Evolutionary conservation across 305 asterid genomes (phyloP).

Genomic region (Coffea humblotiana): DNA sequence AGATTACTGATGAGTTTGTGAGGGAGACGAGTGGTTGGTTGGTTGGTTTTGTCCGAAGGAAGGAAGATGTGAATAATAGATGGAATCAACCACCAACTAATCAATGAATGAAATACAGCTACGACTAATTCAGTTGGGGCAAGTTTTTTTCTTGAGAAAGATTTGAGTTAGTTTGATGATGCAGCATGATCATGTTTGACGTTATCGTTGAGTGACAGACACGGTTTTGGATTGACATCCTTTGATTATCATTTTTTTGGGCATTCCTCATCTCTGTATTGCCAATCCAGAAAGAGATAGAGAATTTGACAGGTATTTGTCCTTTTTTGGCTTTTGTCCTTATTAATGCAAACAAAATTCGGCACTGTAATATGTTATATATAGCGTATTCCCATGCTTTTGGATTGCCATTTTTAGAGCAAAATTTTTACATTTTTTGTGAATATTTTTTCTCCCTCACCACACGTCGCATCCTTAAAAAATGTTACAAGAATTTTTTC

Average conservation of each 20-base stretch:
- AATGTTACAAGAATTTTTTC: too few relatives aligned
- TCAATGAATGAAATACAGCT: not conserved
- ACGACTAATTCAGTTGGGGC: not conserved
- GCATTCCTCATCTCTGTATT: not conserved
- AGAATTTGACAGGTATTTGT: not conserved
- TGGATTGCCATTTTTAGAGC: too few relatives aligned
- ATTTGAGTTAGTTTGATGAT: slow-evolving; percentile 12
- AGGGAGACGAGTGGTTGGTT: not conserved
- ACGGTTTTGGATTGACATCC: slow-evolving; percentile 40
- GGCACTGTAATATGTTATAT: not conserved
- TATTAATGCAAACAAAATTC: slow-evolving; percentile 10
- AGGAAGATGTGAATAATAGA: slow-evolving; percentile 5
- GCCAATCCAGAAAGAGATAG: not conserved
- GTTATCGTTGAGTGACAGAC: slow-evolving; percentile 40
- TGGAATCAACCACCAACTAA: slow-evolving; percentile 2
- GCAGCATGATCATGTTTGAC: slow-evolving; percentile 35
- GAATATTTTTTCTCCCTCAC: too few relatives aligned
- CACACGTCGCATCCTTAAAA: too few relatives aligned
- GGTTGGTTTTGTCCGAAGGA: not conserved
- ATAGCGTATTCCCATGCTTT: not conserved
- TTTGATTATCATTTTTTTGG: not conserved
- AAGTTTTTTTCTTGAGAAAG: not conserved
- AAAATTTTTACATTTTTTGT: too few relatives aligned
- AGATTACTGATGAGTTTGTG: not conserved
- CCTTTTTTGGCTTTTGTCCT: slow-evolving; percentile 3